Evolutionary conservation across 2,329 filamentous ascomycete species (phyloP), one percentile per base, ranked within the genome.

Genomic region (Neonectria sp.): DNA sequence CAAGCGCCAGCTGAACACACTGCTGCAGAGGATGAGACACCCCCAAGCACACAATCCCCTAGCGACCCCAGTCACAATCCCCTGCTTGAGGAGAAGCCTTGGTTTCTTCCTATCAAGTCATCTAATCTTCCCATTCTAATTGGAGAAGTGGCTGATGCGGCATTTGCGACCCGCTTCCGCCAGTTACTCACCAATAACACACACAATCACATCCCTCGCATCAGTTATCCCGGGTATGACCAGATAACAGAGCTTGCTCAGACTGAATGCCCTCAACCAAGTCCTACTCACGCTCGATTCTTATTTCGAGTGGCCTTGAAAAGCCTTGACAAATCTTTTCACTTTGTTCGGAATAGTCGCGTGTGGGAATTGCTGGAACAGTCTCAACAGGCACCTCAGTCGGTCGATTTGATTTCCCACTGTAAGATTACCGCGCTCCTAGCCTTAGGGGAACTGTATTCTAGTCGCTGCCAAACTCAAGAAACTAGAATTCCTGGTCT

Each of bases 161-260:
- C 29, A n/a, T 62, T 62, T 31, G 59, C 59, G 5, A 62, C 59
- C 5, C 59, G 59, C 2, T 55, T 62, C 21, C 59, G 59, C 24
- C 59, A 62, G 17, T 6, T 43, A 12, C 24, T 61, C 27, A 29
- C 45, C 1, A 49, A 40, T 2, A 15, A 21, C 27, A n/a, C n/a
- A 9, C 21, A 48, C 12, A 62, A 55, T 8, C 59, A 55, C n/a
- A 62, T 62, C 3, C 21, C 46, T 2, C 51, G 59, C 6, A 53
- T 35, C 7, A 55, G 33, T 11, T 62, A 62, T 55, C 48, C 59
- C 3, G 33, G 48, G 2, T 12, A 45, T 13, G 48, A 62, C 15
- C 15, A 62, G 15, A 48, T 62, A 21, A 15, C 24, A 2, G 21
- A 13, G 3, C 17, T 62, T 4, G 37, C 51, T 17, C 13, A 21